Evolutionary conservation across 495 filamentous ascomycete genomes (phyloP).

Genomic region (Lindgomyces ingoldianus): DNA sequence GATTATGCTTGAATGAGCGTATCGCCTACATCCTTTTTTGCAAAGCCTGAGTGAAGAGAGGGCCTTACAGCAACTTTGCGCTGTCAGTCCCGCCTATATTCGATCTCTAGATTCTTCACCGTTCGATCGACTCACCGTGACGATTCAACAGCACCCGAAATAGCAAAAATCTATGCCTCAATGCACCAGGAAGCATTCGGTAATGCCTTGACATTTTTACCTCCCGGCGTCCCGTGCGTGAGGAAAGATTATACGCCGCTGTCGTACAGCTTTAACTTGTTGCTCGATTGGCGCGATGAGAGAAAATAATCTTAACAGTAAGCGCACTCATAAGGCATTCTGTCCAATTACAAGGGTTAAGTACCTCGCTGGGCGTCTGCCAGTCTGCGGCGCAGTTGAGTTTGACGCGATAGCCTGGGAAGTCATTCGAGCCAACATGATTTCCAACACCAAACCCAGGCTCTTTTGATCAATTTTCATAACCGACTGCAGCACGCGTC

Average conservation of each 20-base stretch:
- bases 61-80: too few species aligned
- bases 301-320: not conserved
- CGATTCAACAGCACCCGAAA: not conserved
- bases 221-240: too few species aligned
- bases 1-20: not conserved
- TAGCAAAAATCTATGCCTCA: too few species aligned
- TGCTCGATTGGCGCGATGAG: not conserved
- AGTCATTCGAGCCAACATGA: not conserved
- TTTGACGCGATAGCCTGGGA: not conserved
- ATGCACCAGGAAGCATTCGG: too few species aligned
- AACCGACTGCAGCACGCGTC: too few species aligned
- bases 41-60: too few species aligned
- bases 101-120: not conserved
- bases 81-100: too few species aligned
- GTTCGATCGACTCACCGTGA: not conserved
- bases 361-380: not conserved
- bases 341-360: not conserved
- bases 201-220: too few species aligned
- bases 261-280: not conserved
- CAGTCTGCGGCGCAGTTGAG: not conserved
- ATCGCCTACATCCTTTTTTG: not conserved
- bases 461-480: too few species aligned
- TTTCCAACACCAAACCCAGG: not conserved
- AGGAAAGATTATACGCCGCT: not conserved
- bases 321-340: not conserved